phyloP scores from a whole-genome alignment of 2,329 filamentous ascomycete genomes.

The Claviceps sp. region DNA sequence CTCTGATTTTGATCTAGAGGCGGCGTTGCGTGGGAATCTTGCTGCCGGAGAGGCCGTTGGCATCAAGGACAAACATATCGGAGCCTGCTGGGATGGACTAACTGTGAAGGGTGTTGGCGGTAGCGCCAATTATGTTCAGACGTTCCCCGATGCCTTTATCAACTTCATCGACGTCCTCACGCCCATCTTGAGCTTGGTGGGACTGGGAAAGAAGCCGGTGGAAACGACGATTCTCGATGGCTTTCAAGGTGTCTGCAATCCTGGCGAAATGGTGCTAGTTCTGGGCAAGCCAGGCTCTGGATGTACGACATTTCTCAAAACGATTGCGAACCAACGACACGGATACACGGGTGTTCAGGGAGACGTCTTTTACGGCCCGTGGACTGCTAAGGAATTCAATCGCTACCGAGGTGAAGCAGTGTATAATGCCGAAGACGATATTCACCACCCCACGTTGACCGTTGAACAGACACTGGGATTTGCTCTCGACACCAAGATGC shows the following conservation, averaged over 20 bases:
- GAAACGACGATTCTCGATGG: conserved; percentile 62
- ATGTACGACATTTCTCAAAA: conserved; percentile 56
- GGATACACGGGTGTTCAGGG: conserved; percentile 45
- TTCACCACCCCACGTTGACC: conserved; percentile 73
- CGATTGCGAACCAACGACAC: conserved; percentile 51
- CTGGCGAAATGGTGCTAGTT: conserved; percentile 82
- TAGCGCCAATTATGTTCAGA: conserved; percentile 56
- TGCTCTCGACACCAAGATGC: conserved; percentile 72
- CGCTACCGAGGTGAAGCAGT: conserved; percentile 69
- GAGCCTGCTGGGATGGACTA: conserved; percentile 65
- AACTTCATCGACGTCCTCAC: conserved; percentile 64
- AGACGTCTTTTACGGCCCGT: conserved; percentile 65
- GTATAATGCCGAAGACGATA: conserved; percentile 69
- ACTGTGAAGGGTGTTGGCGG: conserved; percentile 67
- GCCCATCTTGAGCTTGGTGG: conserved; percentile 49
- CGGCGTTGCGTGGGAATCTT: conserved; percentile 56
- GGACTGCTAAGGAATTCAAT: conserved; percentile 57
- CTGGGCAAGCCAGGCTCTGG: conserved; percentile 64
- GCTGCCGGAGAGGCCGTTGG: conserved; percentile 62
- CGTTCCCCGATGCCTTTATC: conserved; percentile 65
- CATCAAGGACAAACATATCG: conserved; percentile 68
- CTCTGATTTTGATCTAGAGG: conserved; percentile 58
- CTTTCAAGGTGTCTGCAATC: conserved; percentile 58
- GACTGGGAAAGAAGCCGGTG: conserved; percentile 50
- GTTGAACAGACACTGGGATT: conserved; percentile 81